Conservation (phyloP, 1,139 yeast species). For the Yamadazyma atlantica region DNA sequence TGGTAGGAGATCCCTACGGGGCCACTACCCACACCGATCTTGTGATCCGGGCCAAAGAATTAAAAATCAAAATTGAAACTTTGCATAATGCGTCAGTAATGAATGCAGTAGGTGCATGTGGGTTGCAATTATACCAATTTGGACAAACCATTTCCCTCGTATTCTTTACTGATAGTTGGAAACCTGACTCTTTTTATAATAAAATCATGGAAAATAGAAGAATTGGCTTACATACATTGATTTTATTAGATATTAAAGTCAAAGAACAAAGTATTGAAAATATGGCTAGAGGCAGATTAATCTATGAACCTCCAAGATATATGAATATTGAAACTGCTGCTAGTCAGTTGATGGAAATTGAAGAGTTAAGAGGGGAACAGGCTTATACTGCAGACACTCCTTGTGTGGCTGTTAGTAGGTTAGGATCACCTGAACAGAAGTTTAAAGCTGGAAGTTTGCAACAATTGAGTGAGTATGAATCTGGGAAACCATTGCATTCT, state of each 20-base stretch:
- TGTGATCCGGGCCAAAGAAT: conserved; percentile 84
- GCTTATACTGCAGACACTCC: conserved; percentile 88
- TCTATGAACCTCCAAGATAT: conserved; percentile 95
- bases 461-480: conserved; percentile 74
- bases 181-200: conserved; percentile 92
- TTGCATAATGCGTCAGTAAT: conserved; percentile 95
- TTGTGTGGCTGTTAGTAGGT: conserved; percentile 87
- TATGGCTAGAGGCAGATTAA: conserved; percentile 87
- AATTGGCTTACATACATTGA: conserved; percentile 87
- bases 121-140: conserved; percentile 88
- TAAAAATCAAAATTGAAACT: conserved; percentile 72
- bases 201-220: conserved; percentile 86
- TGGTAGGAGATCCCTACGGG: conserved; percentile 97
- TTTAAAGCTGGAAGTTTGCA: conserved; percentile 84
- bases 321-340: conserved; percentile 93
- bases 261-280: conserved; percentile 95
- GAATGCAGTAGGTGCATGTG: conserved; percentile 99
- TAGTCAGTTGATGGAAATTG: conserved; percentile 81
- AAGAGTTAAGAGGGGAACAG: conserved; percentile 67
- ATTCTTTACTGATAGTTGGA: conserved; percentile 93
- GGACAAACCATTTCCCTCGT: conserved; percentile 97
- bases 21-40: conserved; percentile 98
- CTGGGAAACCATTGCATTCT: conserved; percentile 95
- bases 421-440: conserved; percentile 81
- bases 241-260: conserved; percentile 88